Conservation (phyloP, 1,284 basidiomycete genomes). For the Ustilago lituana region DNA sequence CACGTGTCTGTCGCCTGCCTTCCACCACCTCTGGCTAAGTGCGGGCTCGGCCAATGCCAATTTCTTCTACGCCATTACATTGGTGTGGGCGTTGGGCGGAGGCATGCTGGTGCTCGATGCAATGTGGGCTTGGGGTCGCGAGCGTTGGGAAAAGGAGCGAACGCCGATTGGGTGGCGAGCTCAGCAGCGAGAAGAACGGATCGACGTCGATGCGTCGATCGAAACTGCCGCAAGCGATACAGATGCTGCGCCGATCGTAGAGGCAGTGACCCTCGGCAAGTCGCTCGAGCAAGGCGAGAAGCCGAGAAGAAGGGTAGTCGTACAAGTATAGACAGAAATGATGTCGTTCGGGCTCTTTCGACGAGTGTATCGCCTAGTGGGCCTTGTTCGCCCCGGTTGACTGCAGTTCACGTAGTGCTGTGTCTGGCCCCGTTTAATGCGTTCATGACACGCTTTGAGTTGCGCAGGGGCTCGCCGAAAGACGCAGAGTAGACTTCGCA, state of each 20-base stretch:
- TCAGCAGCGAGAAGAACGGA: background rate
- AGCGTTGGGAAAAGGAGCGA: slow-evolving; percentile 58
- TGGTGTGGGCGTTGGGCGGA: slow-evolving; percentile 89
- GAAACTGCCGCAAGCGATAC: slow-evolving; percentile 9
- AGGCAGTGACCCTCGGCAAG: background rate
- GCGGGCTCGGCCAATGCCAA: slow-evolving; percentile 97
- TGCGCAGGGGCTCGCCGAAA: background rate
- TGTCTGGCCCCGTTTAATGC: too few relatives aligned
- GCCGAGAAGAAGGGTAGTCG: slow-evolving; percentile 28
- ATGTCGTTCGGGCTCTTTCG: background rate
- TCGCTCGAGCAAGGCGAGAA: slow-evolving; percentile 10
- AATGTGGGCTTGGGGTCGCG: slow-evolving; percentile 73
- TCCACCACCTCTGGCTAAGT: slow-evolving; percentile 89
- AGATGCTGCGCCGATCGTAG: background rate
- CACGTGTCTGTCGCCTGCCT: slow-evolving; percentile 84
- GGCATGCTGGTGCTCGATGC: slow-evolving; percentile 84
- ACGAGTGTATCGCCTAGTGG: too few relatives aligned
- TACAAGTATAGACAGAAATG: slow-evolving; percentile 22
- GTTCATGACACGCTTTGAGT: slow-evolving; percentile 10
- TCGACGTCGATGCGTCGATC: slow-evolving; percentile 10
- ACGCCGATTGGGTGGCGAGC: slow-evolving; percentile 17
- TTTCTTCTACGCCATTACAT: slow-evolving; percentile 94
- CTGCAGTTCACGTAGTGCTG: too few relatives aligned
- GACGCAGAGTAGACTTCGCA: slow-evolving; percentile 12
- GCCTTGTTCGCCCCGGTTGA: too few relatives aligned